Evolutionary conservation across 495 filamentous ascomycete genomes (phyloP).

Genomic region (Pyrenopolyporus hunteri): DNA sequence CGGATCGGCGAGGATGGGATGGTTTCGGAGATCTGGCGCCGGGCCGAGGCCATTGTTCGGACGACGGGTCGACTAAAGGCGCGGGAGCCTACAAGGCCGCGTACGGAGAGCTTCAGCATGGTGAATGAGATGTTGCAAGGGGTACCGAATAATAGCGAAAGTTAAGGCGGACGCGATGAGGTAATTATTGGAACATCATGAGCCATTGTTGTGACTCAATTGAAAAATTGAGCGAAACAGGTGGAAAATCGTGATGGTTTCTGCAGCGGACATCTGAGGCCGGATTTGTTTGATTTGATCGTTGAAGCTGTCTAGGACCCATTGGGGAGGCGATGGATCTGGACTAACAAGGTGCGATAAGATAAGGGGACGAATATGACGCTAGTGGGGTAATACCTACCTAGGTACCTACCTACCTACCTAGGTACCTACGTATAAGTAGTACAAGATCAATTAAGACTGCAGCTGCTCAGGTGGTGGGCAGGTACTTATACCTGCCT

Average conservation of each 20-base stretch:
- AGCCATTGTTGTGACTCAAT: constrained; percentile 42
- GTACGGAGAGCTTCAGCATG: constrained; percentile 41
- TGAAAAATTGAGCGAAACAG: constrained; percentile 13
- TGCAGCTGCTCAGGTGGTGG: too few relatives aligned
- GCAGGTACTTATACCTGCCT: too few relatives aligned
- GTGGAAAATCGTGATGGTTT: constrained; percentile 52
- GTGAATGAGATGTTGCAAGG: constrained; percentile 21
- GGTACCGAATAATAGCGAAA: neutral
- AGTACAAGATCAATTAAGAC: too few relatives aligned
- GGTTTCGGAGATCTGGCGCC: constrained; percentile 39
- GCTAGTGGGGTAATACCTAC: constrained; percentile 28
- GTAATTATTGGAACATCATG: constrained; percentile 28
- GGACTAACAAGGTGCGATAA: neutral
- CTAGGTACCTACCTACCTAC: too few relatives aligned
- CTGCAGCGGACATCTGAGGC: constrained; percentile 56
- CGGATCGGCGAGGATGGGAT: constrained; percentile 66
- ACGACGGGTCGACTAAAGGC: constrained; percentile 20
- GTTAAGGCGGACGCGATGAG: constrained; percentile 27
- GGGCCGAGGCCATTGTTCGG: constrained; percentile 46
- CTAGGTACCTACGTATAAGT: too few relatives aligned
- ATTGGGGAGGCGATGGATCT: too few relatives aligned
- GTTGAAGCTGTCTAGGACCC: constrained; percentile 8
- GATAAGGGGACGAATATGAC: constrained; percentile 12
- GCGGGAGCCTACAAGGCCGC: constrained; percentile 39
- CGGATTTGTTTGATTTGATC: too few relatives aligned